Base-by-base conservation (phyloP, 805 yeast species). In the Diddensiella santjacobensis region DNA sequence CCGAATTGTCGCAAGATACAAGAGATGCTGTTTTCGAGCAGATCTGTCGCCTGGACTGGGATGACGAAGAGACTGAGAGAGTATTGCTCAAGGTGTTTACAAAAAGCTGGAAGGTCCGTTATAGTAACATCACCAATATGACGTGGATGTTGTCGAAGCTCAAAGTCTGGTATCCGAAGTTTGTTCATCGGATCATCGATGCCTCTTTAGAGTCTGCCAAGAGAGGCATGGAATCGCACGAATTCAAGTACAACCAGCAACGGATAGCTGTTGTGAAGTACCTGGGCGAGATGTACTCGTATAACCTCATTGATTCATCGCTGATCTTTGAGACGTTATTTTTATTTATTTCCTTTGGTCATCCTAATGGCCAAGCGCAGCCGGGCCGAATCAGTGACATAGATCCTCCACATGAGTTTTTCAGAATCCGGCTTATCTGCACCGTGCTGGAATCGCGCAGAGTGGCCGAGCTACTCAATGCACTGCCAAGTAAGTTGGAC, bases 361-460 rank as follows among this genome's bases (percentile, higher is more conserved):
- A 86, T 68, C 74, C 75, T 0, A 70, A 72, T 49, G 78, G 78
- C 45, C 74, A 74, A 44, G 90, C 95, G 1, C 64, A 59, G 6
- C 73, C 75, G 4, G 70, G 67, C 19, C 54, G 48, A 3, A 36
- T 60, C 2, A 68, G 72, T 24, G 74, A 67, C 15, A 44, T 74
- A n/a, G 96, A 89, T 65, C 67, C 67, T 10, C 81, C 83, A 0
- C 76, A 80, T 56, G 81, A 86, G 57, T 86, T 81, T 59, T 87
- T 87, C 64, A 72, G 96, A 49, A 69, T 87, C 31, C 80, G 79
- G 35, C 65, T 89, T 59, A 64, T 77, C 17, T 60, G 76, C 22
- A 62, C 71, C 0, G 60, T 79, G 3, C 58, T 83, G 17, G 63
- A 64, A n/a, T 63, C 62, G 6, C 29, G 39, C 3, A 49, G 22